Conservation (phyloP, 2,329 filamentous ascomycete species). For the Penicillium polonicum region DNA sequence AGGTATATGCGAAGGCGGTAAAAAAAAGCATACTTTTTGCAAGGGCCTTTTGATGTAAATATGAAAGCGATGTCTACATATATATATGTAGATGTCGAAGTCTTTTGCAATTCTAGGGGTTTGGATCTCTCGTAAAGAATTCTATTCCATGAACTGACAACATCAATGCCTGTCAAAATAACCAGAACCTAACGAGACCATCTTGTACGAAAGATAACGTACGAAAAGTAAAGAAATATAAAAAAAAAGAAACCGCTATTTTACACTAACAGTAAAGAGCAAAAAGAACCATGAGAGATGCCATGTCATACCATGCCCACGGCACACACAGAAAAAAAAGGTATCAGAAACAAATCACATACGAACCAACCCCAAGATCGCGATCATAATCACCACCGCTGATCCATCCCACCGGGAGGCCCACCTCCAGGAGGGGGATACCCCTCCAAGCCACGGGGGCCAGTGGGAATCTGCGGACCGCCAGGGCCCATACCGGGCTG, state of each 20-base stretch:
- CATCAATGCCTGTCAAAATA: neutral
- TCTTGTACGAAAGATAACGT: neutral
- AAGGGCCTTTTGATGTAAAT: neutral
- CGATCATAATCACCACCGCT: conserved; percentile 31
- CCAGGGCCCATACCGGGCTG: conserved; percentile 20
- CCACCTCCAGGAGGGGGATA: conserved; percentile 32
- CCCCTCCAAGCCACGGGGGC: conserved; percentile 31
- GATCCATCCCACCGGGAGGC: conserved; percentile 31
- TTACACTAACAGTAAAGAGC: conserved; percentile 19
- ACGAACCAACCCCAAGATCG: neutral
- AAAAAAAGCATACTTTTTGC: too few species aligned
- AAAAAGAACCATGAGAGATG: conserved; percentile 2
- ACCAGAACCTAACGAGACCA: neutral
- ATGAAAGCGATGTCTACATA: neutral
- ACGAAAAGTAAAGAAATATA: neutral
- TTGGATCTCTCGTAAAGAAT: neutral
- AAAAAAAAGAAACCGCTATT: conserved; percentile 19
- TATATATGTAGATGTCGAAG: neutral
- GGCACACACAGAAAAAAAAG: conserved; percentile 5
- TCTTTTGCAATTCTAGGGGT: neutral
- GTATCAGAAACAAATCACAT: conserved; percentile 8
- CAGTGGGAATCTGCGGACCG: conserved; percentile 25
- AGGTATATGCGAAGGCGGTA: too few species aligned
- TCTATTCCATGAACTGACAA: neutral
- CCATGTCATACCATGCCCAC: conserved; percentile 11